Conservation (phyloP, 169 alveolate genomes). For the Eimeria necatrix region DNA sequence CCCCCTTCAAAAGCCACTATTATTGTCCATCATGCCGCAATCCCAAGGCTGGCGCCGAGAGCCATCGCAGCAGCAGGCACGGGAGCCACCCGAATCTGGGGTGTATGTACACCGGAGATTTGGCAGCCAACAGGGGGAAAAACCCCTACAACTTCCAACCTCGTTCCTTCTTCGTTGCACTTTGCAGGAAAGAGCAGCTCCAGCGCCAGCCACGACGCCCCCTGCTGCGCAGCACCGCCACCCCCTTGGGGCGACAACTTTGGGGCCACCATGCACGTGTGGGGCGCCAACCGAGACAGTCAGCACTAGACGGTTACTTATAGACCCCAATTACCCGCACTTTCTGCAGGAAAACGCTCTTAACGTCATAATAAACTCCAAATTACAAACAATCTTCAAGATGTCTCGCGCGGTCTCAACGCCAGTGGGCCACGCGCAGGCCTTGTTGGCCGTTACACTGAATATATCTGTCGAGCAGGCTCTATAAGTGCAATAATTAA, state of each 20-base stretch:
- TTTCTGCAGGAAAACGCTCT: no score
- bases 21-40: neutral
- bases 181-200: neutral
- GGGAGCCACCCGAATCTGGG: neutral
- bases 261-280: neutral
- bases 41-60: neutral
- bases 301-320: no score
- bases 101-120: constrained; percentile 26
- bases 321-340: no score
- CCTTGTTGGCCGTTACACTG: no score
- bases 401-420: no score
- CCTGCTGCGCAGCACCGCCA: neutral
- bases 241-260: constrained; percentile 1
- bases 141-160: neutral
- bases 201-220: neutral
- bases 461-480: no score
- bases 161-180: neutral
- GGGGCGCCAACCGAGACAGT: neutral
- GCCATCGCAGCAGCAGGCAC: neutral
- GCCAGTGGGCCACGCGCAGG: no score
- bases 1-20: neutral
- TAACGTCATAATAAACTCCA: no score
- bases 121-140: neutral
- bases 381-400: no score
- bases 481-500: no score